A percentile compares a stretch with the other conserved stretches of the same genome.
Conservation (phyloP, 1,284 basidiomycete genomes). For the Trichosporon sp. region DNA sequence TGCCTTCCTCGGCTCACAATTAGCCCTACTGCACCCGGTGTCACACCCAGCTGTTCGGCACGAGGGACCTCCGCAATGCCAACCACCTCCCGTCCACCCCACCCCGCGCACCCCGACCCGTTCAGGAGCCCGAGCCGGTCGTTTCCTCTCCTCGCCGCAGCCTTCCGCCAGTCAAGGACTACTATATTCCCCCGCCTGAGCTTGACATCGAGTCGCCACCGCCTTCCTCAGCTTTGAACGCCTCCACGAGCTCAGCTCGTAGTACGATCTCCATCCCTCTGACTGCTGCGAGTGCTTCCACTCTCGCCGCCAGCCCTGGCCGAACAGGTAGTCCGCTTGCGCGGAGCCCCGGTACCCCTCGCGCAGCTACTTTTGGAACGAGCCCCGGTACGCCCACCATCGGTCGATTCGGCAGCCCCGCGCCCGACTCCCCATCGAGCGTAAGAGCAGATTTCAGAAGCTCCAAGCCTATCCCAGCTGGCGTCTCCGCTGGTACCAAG, state of each 20-base stretch:
- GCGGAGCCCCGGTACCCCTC: conserved; percentile 2
- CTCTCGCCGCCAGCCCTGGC: not conserved
- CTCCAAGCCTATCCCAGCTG: conserved; percentile 33
- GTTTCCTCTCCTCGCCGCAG: conserved; percentile 25
- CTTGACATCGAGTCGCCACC: conserved; percentile 20
- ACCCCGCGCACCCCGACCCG: conserved; percentile 7
- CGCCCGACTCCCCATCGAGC: conserved; percentile 1
- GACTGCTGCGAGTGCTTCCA: conserved; percentile 6
- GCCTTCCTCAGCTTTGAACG: conserved; percentile 10
- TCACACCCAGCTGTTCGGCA: conserved; percentile 53
- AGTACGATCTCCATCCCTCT: conserved; percentile 12
- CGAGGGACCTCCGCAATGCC: conserved; percentile 52
- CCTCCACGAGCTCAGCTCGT: not conserved
- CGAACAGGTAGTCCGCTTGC: conserved; percentile 10
- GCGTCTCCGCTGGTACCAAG: not conserved
- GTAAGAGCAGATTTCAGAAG: conserved; percentile 17
- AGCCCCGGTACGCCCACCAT: not conserved
- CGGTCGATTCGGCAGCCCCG: not conserved
- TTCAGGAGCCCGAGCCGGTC: conserved; percentile 20
- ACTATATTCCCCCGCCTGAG: conserved; percentile 29
- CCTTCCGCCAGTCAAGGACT: conserved; percentile 31
- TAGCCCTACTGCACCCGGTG: conserved; percentile 55
- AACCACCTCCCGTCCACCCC: conserved; percentile 32
- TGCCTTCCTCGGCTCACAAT: conserved; percentile 13
- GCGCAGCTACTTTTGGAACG: not conserved